Conservation (phyloP, 257 asterid species). For the Solanum corneliomulleri region DNA sequence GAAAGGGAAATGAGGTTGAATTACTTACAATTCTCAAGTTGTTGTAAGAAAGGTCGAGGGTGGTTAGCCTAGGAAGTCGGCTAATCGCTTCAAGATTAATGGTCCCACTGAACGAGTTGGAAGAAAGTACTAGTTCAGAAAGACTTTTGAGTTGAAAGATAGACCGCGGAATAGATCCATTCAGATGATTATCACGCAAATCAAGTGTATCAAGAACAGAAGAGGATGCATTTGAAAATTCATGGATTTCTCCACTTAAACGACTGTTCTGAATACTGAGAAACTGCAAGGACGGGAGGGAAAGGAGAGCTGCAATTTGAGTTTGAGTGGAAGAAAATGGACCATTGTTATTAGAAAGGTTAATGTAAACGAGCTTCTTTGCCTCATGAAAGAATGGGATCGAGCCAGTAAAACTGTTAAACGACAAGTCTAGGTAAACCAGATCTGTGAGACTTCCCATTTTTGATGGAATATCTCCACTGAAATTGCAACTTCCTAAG, state of each 20-base stretch:
- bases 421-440: neutral
- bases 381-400: neutral
- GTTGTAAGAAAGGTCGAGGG: slow-evolving; percentile 25
- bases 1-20: neutral
- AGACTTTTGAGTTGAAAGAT: slow-evolving; percentile 7
- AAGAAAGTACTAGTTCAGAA: slow-evolving; percentile 1
- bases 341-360: slow-evolving; percentile 9
- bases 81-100: slow-evolving; percentile 7
- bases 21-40: slow-evolving; percentile 4
- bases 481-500: neutral
- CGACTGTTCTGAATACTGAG: neutral
- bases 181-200: slow-evolving; percentile 4
- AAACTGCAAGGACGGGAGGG: neutral
- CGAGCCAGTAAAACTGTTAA: neutral
- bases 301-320: slow-evolving; percentile 6
- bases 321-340: neutral
- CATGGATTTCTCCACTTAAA: neutral
- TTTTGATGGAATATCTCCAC: neutral
- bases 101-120: slow-evolving; percentile 15
- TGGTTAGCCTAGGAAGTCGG: neutral
- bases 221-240: neutral
- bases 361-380: neutral
- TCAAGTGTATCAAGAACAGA: neutral
- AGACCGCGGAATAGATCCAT: slow-evolving; percentile 1
- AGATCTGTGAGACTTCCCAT: neutral